These are phyloP conservation scores for Cicer cuneatum DNA, from an alignment of 306 rosid species.

Conservation along the genomic window DNA sequence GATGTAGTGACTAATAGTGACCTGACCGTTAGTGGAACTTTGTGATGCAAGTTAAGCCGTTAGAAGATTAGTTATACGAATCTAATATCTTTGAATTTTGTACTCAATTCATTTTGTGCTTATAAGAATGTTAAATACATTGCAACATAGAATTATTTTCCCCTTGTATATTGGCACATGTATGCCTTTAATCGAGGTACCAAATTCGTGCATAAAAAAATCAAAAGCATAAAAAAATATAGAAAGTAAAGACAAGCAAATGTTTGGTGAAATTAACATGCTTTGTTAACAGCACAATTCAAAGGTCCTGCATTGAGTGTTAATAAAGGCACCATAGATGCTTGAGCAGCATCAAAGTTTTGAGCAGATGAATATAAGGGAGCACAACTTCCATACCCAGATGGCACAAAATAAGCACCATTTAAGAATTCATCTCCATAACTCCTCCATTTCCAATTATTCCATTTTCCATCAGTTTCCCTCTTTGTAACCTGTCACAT, in stretches of 20 bases:
- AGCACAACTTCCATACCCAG: constrained; percentile 82
- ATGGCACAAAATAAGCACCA: constrained; percentile 86
- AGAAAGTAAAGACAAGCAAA: not conserved
- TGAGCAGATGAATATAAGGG: constrained; percentile 64
- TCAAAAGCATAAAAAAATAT: not conserved
- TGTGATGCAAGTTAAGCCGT: not conserved
- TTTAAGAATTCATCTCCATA: constrained; percentile 65
- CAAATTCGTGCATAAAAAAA: not conserved
- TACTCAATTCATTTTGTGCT: not conserved
- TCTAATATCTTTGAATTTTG: not conserved
- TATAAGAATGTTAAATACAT: too few relatives aligned
- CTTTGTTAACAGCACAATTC: constrained; percentile 54
- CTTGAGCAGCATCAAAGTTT: constrained; percentile 54
- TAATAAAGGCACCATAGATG: constrained; percentile 64
- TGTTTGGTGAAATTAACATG: constrained; percentile 51
- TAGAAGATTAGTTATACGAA: not conserved
- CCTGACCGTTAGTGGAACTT: too few relatives aligned
- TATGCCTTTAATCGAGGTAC: too few relatives aligned
- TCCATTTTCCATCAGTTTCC: constrained; percentile 60
- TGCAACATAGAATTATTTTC: too few relatives aligned
- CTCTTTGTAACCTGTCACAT: constrained; percentile 75
- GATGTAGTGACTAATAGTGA: too few relatives aligned
- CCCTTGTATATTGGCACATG: too few relatives aligned
- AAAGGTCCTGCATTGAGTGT: constrained; percentile 77
- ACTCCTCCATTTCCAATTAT: constrained; percentile 83